Evolutionary conservation across 2,329 filamentous ascomycete genomes (phyloP), one percentile per base, ranked within the genome.

Genomic region (Venturia carpophila): DNA sequence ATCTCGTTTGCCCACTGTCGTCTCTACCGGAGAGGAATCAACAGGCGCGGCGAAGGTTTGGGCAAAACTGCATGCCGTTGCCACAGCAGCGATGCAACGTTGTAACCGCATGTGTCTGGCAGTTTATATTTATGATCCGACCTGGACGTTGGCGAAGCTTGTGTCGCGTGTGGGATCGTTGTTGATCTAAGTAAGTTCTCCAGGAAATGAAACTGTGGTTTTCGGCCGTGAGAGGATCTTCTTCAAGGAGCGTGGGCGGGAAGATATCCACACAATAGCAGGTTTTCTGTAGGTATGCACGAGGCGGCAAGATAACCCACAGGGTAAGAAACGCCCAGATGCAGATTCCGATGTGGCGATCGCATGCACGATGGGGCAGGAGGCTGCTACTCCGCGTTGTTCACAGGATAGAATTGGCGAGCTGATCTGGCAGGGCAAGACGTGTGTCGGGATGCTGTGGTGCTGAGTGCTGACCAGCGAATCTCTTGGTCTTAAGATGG

Each of bases 11-110:
- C 39, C 60, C 10, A 42, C 4, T 21, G 34, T 41, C 13, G 34
- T 13, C 1, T 61, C 58, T 27, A 37, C 34, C n/a, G 39, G 60
- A 27, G 30, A 21, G 5, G 52, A 24, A n/a, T 61, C 60, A 10
- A 61, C 60, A 61, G 60, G 60, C 43, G 34, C 60, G 60, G 60
- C 60, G 11, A 61, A 19, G 19, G 60, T 61, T 61, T 21, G 60
- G 17, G 37, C 60, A 7, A 61, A 42, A 34, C 10, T 61, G 60
- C 37, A 45, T 61, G 60, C 60, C 34, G 60, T 42, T 7, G 42
- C 60, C 13, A 61, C 60, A 45, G 60, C 60, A 45, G 42, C 42
- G 37, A 45, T 9, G n/a, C 37, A 61, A 13, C 39, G 60, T 27
- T 27, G 60, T 34, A 61, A 61, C 21, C 60, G 60, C 60, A 61